Base-by-base conservation (phyloP, 495 filamentous ascomycete genomes). In the Pyronema omphalodes region DNA sequence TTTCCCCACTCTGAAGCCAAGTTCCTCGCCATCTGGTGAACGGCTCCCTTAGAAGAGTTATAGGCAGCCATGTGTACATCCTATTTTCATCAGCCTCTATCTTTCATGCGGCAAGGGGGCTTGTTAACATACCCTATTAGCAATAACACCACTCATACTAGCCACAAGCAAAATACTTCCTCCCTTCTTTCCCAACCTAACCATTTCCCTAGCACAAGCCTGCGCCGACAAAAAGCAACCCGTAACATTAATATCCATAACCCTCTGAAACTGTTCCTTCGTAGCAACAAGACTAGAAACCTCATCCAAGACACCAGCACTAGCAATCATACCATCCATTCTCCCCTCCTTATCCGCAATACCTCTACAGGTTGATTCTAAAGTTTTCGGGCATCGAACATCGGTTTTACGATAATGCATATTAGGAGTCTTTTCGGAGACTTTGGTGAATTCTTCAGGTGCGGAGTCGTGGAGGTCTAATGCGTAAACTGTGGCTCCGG, bases 21-120 rank as follows among this genome's bases (percentile, higher is more conserved):
- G 68, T 86, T 88, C 61, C 83, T 80, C 7, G 71, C 79, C 6
- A 94, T 78, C 63, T 94, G 88, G 67, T 93, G 62, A 5, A 94
- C 85, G 9, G 76, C 88, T 4, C 86, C 85, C 68, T 94, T 94
- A 64, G 81, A 86, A 49, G 87, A 80, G 63, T 94, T 94, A 71
- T 94, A 94, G 35, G 83, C 51, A 11, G 35, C 15, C 51, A 53
- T 53, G 51, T 9, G 51, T 3, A 51, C 23, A 18, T 18, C 44
- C 44, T 47, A 9, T 19, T 6, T 47, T 5, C 23, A 29, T 29
- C 5, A 29, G 23, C 23, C 23, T 29, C 2, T 29, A 5, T 29
- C 2, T 29, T 5, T n/a, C n/a, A n/a, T 5, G 23, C 23, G 5
- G 5, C 9, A 47, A 47, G 48, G 35, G 33, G 18, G 18, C 23